phyloP scores from a whole-genome alignment of 345 rosid species.

The Bruguiera sexangula region DNA sequence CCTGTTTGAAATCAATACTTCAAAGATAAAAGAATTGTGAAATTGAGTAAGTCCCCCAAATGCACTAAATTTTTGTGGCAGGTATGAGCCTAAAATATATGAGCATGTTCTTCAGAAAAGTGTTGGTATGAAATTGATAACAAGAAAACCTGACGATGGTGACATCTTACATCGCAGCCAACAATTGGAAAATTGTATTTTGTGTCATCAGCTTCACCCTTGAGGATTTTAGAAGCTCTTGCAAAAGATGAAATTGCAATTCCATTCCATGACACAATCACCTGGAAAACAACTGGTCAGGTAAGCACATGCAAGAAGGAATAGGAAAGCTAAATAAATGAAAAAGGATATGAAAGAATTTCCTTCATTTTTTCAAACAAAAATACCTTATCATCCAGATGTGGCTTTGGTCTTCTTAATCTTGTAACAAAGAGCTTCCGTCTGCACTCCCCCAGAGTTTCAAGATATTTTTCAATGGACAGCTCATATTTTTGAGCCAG shows the following conservation, averaged over 20 bases:
- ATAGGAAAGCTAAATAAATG: slow-evolving; percentile 5
- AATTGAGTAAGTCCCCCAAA: no score
- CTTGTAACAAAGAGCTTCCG: slow-evolving; percentile 72
- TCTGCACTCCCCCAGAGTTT: slow-evolving; percentile 69
- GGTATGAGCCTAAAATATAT: no score
- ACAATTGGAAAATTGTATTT: slow-evolving; percentile 61
- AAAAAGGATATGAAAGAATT: not conserved
- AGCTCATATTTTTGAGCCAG: slow-evolving; percentile 59
- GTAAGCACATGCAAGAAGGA: slow-evolving; percentile 1
- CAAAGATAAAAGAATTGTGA: no score
- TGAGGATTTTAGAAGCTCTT: slow-evolving; percentile 80
- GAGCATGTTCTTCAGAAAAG: no score
- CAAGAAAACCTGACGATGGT: slow-evolving; percentile 1
- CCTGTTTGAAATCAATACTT: no score
- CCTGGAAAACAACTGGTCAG: slow-evolving; percentile 40
- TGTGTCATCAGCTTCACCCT: slow-evolving; percentile 46
- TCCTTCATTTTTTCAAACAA: slow-evolving; percentile 8
- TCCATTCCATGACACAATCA: slow-evolving; percentile 94
- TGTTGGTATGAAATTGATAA: no score
- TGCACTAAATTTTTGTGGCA: no score
- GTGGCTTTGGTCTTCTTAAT: slow-evolving; percentile 70
- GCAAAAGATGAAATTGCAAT: slow-evolving; percentile 81
- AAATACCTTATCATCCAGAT: slow-evolving; percentile 85
- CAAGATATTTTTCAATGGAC: slow-evolving; percentile 57
- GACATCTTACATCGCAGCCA: slow-evolving; percentile 61